Evolutionary conservation across 2,329 filamentous ascomycete species (phyloP), one percentile per base, ranked within the genome.

Genomic region (Aspergillus sp.): DNA sequence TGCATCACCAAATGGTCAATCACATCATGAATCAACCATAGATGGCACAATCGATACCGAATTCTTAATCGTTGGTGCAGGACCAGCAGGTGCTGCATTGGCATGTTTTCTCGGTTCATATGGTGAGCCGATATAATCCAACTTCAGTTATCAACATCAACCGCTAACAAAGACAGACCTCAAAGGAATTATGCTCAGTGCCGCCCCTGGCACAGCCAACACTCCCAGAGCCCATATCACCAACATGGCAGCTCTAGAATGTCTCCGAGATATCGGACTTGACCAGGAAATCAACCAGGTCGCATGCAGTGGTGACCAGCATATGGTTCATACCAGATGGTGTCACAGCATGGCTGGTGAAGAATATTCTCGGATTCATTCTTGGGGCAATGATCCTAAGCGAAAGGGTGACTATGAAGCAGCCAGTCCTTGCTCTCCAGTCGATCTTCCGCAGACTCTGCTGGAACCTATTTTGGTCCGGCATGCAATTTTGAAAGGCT

Each of bases 141-240:
- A 37, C 12, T 17, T 17, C 38, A 20, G 1, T 25, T 12, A 42
- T 20, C 10, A 27, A 13, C 5, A 42, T 20, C 10, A 27, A 13
- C 5, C 4, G 19, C 19, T 32, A 20, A 13, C 35, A 13, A n/a
- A 25, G 3, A 38, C 41, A 76, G 75, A 70, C 2, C 60, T 78
- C 3, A 75, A 64, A 25, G 81, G 81, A 1, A 70, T 83, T 41
- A 73, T 83, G 52, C 68, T 84, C 44, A 72, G 73, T 5, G 58
- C 70, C 2, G 71, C 74, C 0, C 61, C 76, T 0, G 71, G 73
- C 3, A 80, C 74, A 1, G 77, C 80, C 1, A 67, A 77, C 48
- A 81, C 79, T 1, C 81, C 81, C 1, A 67, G 81, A 22, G 80
- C 80, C 0, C 80, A 83, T 57, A 79, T 82, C 48, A 81, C 76